Evolutionary conservation across 208 protist genomes (phyloP).

Genomic region (Blechomonas ayalai): DNA sequence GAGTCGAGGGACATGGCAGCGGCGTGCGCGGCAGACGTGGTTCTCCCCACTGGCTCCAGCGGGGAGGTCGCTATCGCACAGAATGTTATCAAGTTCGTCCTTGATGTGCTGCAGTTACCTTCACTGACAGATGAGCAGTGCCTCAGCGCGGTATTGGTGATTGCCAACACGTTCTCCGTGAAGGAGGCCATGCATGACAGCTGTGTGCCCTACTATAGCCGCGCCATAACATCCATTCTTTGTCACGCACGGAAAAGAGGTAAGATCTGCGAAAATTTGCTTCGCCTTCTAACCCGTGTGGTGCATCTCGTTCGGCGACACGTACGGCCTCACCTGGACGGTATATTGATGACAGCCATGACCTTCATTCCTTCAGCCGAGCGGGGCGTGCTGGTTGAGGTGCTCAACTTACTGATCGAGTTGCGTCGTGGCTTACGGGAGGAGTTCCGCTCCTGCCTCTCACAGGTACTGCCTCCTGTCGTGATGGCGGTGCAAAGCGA

Average conservation of each 20-base stretch:
- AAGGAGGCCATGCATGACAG: constrained; percentile 34
- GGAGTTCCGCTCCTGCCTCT: constrained; percentile 76
- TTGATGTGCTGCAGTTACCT: constrained; percentile 75
- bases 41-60: constrained; percentile 4
- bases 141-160: constrained; percentile 60
- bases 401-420: constrained; percentile 61
- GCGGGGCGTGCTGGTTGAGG: constrained; percentile 47
- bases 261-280: constrained; percentile 59
- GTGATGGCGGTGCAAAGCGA: constrained; percentile 52
- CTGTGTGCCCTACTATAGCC: constrained; percentile 36
- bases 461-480: constrained; percentile 59
- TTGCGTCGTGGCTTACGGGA: constrained; percentile 65
- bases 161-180: constrained; percentile 67
- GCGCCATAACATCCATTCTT: constrained; percentile 61
- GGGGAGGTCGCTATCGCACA: constrained; percentile 66
- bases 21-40: constrained; percentile 3
- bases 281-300: constrained; percentile 48
- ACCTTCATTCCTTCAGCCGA: constrained; percentile 49
- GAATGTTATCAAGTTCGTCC: constrained; percentile 59
- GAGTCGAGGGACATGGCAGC: constrained; percentile 35
- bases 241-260: constrained; percentile 41
- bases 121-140: constrained; percentile 80
- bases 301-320: constrained; percentile 52
- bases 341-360: constrained; percentile 44
- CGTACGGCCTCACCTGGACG: constrained; percentile 56